Conservation (phyloP, 2,329 filamentous ascomycete species). For the Penicillium frequentans region DNA sequence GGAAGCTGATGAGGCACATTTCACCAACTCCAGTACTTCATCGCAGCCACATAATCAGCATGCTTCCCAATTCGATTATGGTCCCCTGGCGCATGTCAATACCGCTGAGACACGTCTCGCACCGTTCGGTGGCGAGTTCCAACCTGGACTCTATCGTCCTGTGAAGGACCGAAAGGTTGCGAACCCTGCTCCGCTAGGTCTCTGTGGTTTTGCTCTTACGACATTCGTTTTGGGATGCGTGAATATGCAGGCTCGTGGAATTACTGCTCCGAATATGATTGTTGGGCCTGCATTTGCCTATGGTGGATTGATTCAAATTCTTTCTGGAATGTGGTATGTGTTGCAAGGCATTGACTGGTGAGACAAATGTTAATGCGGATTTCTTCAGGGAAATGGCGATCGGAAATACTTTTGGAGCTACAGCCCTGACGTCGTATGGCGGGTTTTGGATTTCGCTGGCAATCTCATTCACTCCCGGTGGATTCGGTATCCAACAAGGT, state of each 20-base stretch:
- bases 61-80: constrained; percentile 21
- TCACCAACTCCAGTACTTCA: not conserved
- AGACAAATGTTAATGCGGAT: not conserved
- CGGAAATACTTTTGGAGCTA: constrained; percentile 77
- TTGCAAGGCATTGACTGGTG: not conserved
- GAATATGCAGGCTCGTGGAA: constrained; percentile 62
- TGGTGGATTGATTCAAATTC: constrained; percentile 70
- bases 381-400: constrained; percentile 69
- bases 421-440: constrained; percentile 71
- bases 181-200: constrained; percentile 72
- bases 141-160: constrained; percentile 63
- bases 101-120: constrained; percentile 42
- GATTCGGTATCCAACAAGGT: constrained; percentile 60
- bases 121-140: constrained; percentile 66
- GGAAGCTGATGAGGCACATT: constrained; percentile 1
- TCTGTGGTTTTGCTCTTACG: constrained; percentile 72
- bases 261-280: constrained; percentile 62
- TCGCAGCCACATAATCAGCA: not conserved
- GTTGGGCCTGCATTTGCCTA: constrained; percentile 68
- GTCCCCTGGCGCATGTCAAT: constrained; percentile 46
- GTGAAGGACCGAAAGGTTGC: constrained; percentile 65
- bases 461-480: constrained; percentile 64
- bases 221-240: constrained; percentile 72
- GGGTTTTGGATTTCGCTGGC: constrained; percentile 75
- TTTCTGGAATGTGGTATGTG: constrained; percentile 76